phyloP scores from a whole-genome alignment of 352 stramenopile genomes.

The Phytophthora cajani region DNA sequence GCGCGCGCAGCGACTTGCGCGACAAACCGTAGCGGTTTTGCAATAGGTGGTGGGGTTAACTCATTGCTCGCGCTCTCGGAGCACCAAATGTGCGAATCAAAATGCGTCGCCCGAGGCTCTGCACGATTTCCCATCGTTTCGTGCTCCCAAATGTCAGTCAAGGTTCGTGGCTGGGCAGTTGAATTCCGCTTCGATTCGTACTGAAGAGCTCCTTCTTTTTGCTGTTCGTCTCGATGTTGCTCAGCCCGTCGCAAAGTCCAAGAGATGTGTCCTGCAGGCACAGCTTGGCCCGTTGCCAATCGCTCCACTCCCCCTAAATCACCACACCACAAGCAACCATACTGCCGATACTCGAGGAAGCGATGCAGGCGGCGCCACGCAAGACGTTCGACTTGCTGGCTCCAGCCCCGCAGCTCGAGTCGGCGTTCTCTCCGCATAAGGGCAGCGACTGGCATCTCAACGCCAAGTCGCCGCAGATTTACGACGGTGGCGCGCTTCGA shows the following conservation, averaged over 20 bases:
- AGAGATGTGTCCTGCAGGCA: neutral
- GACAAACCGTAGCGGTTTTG: neutral
- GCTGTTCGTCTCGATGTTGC: neutral
- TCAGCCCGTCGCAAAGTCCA: neutral
- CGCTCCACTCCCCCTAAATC: conserved; percentile 7
- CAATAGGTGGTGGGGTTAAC: neutral
- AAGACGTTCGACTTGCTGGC: conserved; percentile 24
- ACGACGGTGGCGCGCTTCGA: conserved; percentile 29
- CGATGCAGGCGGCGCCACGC: conserved; percentile 9
- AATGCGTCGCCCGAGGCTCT: conserved; percentile 1
- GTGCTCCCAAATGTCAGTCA: conserved; percentile 25
- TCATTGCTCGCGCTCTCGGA: neutral
- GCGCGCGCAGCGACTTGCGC: too few relatives aligned
- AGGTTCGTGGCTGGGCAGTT: neutral
- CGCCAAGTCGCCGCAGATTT: conserved; percentile 25
- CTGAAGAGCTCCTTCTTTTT: conserved; percentile 1
- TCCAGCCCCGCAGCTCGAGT: neutral
- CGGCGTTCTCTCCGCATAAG: conserved; percentile 7
- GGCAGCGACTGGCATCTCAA: conserved; percentile 21
- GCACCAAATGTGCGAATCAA: conserved; percentile 8
- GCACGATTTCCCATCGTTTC: conserved; percentile 29
- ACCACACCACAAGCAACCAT: conserved; percentile 11
- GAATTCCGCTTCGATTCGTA: neutral
- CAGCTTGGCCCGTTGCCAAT: neutral
- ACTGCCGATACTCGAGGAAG: conserved; percentile 32